Conservation (phyloP, 2,329 filamentous ascomycete species). For the Teratosphaeria epicoccoides region DNA sequence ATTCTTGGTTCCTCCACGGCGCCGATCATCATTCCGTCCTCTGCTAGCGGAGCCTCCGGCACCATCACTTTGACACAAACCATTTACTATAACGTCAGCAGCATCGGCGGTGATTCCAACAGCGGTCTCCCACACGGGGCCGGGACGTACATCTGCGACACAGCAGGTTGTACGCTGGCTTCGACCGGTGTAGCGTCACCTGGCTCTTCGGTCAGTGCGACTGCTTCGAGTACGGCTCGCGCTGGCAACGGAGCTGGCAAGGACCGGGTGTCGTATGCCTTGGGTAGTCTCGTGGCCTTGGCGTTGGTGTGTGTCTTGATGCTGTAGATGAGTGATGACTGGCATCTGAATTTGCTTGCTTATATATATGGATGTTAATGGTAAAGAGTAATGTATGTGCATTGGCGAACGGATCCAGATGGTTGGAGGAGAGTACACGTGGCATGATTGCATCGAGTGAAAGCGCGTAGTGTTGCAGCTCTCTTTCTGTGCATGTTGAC, state of each 20-base stretch:
- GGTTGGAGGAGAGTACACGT: too few species aligned
- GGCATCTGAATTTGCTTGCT: too few species aligned
- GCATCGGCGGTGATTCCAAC: background rate
- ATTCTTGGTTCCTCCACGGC: background rate
- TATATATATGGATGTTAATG: background rate
- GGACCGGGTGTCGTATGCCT: background rate
- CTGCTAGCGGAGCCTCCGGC: background rate
- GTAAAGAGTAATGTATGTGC: too few species aligned
- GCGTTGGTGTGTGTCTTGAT: background rate
- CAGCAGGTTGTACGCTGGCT: background rate
- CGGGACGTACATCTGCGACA: background rate
- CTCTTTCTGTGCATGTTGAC: too few species aligned
- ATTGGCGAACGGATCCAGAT: too few species aligned
- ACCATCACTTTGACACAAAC: slow-evolving; percentile 1
- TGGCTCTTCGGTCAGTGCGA: background rate
- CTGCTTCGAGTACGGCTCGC: background rate
- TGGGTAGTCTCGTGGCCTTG: background rate
- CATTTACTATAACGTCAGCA: slow-evolving; percentile 1
- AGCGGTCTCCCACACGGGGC: background rate
- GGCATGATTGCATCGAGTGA: too few species aligned
- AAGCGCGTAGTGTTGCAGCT: too few species aligned
- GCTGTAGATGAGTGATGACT: background rate
- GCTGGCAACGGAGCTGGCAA: background rate
- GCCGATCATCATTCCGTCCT: background rate
- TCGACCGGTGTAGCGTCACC: background rate